Evolutionary conservation across 257 asterid species (phyloP).

Genomic region (Anisodus acutangulus): DNA sequence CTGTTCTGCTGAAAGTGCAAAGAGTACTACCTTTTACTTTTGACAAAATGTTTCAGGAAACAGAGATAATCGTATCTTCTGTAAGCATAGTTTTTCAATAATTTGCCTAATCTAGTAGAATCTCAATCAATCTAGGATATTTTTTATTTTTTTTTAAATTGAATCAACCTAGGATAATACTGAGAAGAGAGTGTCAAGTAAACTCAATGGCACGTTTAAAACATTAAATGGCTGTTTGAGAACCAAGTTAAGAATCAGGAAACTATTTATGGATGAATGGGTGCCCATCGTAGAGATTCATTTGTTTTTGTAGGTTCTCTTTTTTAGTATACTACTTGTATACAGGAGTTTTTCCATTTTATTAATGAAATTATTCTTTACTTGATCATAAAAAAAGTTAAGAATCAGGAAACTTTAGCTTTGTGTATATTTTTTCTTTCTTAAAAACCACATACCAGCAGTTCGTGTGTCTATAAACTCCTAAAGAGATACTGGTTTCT

Average conservation of each 20-base stretch:
- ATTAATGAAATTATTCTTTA: too few species aligned
- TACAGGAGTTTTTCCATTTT: too few species aligned
- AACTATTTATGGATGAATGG: too few species aligned
- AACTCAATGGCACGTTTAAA: not conserved
- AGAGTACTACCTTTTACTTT: not conserved
- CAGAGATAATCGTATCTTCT: not conserved
- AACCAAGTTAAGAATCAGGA: not conserved
- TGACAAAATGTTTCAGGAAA: constrained; percentile 5
- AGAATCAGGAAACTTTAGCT: not conserved
- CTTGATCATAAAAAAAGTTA: too few species aligned
- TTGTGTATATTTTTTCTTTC: not conserved
- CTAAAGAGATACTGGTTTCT: not conserved
- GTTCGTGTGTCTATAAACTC: not conserved
- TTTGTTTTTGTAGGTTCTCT: too few species aligned
- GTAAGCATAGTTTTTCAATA: not conserved
- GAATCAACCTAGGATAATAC: not conserved
- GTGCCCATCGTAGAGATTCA: too few species aligned
- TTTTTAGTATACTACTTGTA: too few species aligned
- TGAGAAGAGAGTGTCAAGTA: not conserved
- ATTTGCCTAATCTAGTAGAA: constrained; percentile 17
- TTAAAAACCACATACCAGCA: too few species aligned
- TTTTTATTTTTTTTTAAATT: too few species aligned
- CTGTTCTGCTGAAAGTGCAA: not conserved
- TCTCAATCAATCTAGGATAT: not conserved
- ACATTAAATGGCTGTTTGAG: not conserved